Evolutionary conservation across 2,329 filamentous ascomycete genomes (phyloP), one percentile per base, ranked within the genome.

Genomic region (Apiospora pterosperma): DNA sequence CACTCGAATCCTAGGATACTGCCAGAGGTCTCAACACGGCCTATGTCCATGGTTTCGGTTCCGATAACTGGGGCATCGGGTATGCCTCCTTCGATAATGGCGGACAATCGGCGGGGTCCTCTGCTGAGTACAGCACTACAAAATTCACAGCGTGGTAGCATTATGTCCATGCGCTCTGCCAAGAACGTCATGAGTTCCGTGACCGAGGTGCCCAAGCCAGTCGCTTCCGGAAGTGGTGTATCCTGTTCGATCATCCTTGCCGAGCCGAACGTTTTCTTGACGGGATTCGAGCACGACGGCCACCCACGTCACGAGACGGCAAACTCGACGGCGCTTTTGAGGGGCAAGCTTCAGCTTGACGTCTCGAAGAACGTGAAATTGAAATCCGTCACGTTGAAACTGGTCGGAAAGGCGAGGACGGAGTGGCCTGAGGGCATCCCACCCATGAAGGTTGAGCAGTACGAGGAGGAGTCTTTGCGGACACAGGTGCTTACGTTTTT

Each of bases 361-460:
- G 86, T 98, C 14, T 90, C 91, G 58, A 98, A 98, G 75, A 91
- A 92, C 69, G 88, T 93, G 59, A 99, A 99, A 79, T 89, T 99
- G 69, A 97, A 97, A 81, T 90, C 92, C 4, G 87, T 99, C 28
- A 93, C 91, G 6, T 82, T 99, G 62, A 95, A 92, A 72, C 92
- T 99, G 70, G 87, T 90, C 44, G 96, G 95, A 36, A 90, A 89
- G 74, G 92, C 93, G 3, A 87, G 91, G 68, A 98, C 96, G 1
- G 93, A 97, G 74, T 99, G 96, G 96, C 95, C 96, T 19, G 96
- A 98, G 80, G 93, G 93, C 61, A 96, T 98, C 36, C 95, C 96
- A 3, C 93, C 94, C 0, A 85, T 90, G 64, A 97, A 97, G 76
- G 85, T 90, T 1, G 92, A 97, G 44, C 88, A 92, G 62, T 90